Evolutionary conservation across 202 grass and related monocot genomes (phyloP).

Genomic region (Saccharum hybrid): DNA sequence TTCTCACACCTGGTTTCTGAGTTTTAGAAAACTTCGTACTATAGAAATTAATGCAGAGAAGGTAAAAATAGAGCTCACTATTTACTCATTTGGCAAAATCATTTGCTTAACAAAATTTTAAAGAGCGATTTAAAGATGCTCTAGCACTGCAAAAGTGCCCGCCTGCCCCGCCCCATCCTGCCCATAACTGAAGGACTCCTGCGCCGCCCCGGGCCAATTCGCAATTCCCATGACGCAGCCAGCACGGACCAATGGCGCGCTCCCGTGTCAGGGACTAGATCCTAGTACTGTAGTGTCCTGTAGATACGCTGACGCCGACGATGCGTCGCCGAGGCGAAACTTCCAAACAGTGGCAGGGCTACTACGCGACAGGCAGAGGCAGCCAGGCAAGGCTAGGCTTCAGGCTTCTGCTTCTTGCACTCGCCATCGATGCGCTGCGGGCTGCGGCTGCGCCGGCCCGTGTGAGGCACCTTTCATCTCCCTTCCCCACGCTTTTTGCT

Average conservation of each 20-base stretch:
- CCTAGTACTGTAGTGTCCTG: not conserved
- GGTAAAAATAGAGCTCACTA: no score
- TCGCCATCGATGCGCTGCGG: not conserved
- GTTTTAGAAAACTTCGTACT: no score
- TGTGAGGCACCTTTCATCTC: not conserved
- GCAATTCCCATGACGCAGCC: not conserved
- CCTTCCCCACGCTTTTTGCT: not conserved
- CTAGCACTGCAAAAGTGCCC: not conserved
- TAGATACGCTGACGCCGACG: not conserved
- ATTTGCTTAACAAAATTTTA: no score
- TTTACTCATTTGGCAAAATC: no score
- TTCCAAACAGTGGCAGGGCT: conserved; percentile 37
- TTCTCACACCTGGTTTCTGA: no score
- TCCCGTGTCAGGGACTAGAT: not conserved
- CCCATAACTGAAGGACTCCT: no score
- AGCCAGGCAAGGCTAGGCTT: no score
- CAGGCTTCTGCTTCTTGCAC: not conserved
- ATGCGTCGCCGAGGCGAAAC: conserved; percentile 44
- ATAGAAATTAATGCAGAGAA: no score
- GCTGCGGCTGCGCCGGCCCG: not conserved
- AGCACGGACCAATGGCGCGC: not conserved
- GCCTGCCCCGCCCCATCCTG: not conserved
- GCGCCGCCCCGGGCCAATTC: not conserved
- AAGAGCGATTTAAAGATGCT: no score
- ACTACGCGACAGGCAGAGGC: not conserved